Evolutionary conservation across 2,329 filamentous ascomycete species (phyloP), one percentile per base, ranked within the genome.

Genomic region (Pseudogymnoascus sp.): DNA sequence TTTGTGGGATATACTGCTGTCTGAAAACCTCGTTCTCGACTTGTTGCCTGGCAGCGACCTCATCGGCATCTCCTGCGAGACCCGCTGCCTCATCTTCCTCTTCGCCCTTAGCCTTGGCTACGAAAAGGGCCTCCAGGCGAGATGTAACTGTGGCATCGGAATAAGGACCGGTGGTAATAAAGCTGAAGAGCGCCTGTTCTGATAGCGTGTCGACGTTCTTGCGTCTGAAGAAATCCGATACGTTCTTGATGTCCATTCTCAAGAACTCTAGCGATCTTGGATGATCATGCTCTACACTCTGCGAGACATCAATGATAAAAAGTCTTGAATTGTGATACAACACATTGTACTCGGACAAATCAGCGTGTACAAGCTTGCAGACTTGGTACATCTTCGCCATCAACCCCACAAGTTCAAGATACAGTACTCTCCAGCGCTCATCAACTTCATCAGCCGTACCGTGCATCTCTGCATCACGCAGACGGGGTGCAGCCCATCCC

Each of bases 171-270:
- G 81, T 77, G 0, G 86, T 91, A 71, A 97, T 86, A 75, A 96
- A 97, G 68, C 87, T 84, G 77, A 96, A 99, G 10, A 92, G 80
- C n/a, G 83, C 79, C 34, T 89, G 85, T 75, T 97, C 93, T 1
- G 87, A 78, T 2, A 99, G 80, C 0, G 86, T 88, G 66, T 96
- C 86, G 1, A 97, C 91, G 42, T 88, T 89, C 74, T 96, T 88
- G 18, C 90, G 84, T 31, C 86, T 82, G 84, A 97, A 99, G 77
- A 96, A 99, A 75, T 96, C 91, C 21, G 86, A 89, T 1, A 96
- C 86, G 73, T 99, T 99, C 81, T 97, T 97, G 76, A 99, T 92
- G 73, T 99, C 95, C 93, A 97, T 97, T 36, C 95, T 87, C 70
- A 99, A 77, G 73, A 99, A 99, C 74, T 97, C 93, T 31, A 96